Base-by-base conservation (phyloP, 805 yeast species). In the Sugiyamaella marilandica region DNA sequence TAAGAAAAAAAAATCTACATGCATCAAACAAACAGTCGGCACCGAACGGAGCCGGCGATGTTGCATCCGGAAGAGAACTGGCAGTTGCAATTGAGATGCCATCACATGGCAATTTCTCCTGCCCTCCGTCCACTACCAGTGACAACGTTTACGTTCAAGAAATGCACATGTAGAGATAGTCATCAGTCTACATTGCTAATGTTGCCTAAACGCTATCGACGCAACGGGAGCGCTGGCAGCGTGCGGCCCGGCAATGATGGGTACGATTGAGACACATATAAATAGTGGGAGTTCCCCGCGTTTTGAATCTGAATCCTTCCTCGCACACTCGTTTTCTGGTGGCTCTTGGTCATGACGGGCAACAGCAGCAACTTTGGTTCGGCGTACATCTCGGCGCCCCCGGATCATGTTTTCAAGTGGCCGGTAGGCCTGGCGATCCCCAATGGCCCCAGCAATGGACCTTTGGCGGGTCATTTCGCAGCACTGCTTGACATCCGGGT, bases 41-140 rank as follows among this genome's bases (percentile, higher is more conserved):
- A 70, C 32, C 92, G 89, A 21, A 73, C 76, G 33, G 89, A 88
- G 10, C 96, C 97, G 1, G 98, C 97, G 0, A 85, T 94, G 63
- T 83, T 82, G 58, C 98, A 91, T 63, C 79, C 89, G 2, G 89
- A 86, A 66, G 91, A 86, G 66, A 86, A 82, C 61, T 76, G 78
- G 46, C 77, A 79, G 50, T 95, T 96, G 32, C 29, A 24, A 24
- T 24, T 3, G 29, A 24, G 7, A 24, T 3, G 3, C 29, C 29
- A 24, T 24, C 29, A 7, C 7, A 24, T 24, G 29, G 29, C 29
- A 24, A n/a, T 7, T 5, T 24, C 7, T 24, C 7, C 7, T 24
- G 29, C 3, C 29, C 29, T 5, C 29, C 29, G 29, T 7, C 29
- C 3, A 7, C 3, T 3, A 7, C 29, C 29, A 24, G 29, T 7